Percentiles rank a stretch among this genome's conserved stretches.
Evolutionary conservation across 2,329 filamentous ascomycete genomes (phyloP).

Genomic region (Rhynchosporium secalis): DNA sequence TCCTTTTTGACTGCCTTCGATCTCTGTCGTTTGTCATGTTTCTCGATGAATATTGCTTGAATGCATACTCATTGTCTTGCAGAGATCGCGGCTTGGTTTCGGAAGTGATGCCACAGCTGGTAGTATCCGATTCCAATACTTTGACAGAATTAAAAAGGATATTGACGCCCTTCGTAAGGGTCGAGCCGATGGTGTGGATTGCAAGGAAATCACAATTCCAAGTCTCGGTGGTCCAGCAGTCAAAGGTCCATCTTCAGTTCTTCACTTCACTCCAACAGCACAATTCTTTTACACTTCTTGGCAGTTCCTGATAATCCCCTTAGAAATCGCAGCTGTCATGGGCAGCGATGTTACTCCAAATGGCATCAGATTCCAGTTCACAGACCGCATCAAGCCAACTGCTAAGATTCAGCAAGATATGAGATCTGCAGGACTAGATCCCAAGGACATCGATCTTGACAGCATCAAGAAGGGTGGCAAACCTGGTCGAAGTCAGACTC

Average conservation of each 20-base stretch:
- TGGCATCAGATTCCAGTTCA: conserved; percentile 30
- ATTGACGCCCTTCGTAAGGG: conserved; percentile 40
- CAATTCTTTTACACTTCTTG: conserved; percentile 4
- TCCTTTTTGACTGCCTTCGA: no score
- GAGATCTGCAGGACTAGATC: conserved; percentile 47
- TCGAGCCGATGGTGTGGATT: conserved; percentile 37
- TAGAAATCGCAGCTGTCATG: conserved; percentile 32
- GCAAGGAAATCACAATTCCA: conserved; percentile 23
- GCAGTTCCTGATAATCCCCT: conserved; percentile 11
- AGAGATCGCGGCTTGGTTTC: conserved; percentile 24
- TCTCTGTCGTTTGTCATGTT: no score
- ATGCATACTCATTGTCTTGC: conserved; percentile 18
- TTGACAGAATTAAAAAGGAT: conserved; percentile 41
- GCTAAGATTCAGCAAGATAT: conserved; percentile 50
- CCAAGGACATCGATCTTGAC: conserved; percentile 37
- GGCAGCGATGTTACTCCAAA: conserved; percentile 31
- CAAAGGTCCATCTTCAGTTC: conserved; percentile 11
- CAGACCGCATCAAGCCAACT: conserved; percentile 48
- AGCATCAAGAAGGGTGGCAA: conserved; percentile 19
- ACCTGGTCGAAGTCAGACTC: conserved; percentile 15
- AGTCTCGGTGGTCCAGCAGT: conserved; percentile 8
- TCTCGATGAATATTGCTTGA: not conserved
- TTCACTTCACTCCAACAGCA: conserved; percentile 2
- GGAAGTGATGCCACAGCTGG: conserved; percentile 54
- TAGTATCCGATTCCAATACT: conserved; percentile 27